Base-by-base conservation (phyloP, 305 asterid genomes). In the Solanum hybrid region DNA sequence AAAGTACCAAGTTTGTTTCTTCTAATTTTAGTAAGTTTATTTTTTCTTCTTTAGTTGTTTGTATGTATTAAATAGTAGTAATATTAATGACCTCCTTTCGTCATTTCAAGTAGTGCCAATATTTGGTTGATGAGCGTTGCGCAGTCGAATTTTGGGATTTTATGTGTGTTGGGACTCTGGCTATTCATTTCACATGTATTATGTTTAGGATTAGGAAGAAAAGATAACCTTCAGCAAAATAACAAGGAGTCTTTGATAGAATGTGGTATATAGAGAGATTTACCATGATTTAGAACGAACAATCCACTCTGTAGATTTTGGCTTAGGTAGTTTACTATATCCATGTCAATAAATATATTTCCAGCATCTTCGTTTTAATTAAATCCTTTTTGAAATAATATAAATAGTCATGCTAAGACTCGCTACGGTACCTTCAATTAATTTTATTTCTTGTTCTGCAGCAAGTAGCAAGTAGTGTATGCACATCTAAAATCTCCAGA, bases 41-140 rank as follows among this genome's bases (percentile, higher is more conserved):
- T 36, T n/a, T 57, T 31, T 85, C 74, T 61, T 85, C 88, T 85
- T 33, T 85, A 5, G 88, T 85, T 85, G n/a, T 31, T 84, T 57
- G 75, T 12, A 57, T 28, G 69, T 18, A 46, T 46, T 29, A 79
- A 79, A 20, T 18, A 57, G 20, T 12, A 42, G 20, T 42, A 42
- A 42, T 46, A 46, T 14, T 61, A 46, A 85, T 85, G 76, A 57
- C 40, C 88, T 20, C 42, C 88, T 85, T 84, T 85, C 88, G 74
- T 42, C 87, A 83, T 33, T 31, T 57, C 42, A 12, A 51, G 33
- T 85, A 31, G 31, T 57, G 88, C 88, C 88, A 85, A 57, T 31
- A 85, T 31, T 57, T 57, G 46, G 88, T 33, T 85, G 88, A 85
- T 85, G 76, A 85, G 88, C 88, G 88, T 85, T 85, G 76, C 12